Percentiles rank a stretch among this genome's conserved stretches.
Conservation (phyloP, 2,329 filamentous ascomycete species). For the Clarireedia monteithiana region DNA sequence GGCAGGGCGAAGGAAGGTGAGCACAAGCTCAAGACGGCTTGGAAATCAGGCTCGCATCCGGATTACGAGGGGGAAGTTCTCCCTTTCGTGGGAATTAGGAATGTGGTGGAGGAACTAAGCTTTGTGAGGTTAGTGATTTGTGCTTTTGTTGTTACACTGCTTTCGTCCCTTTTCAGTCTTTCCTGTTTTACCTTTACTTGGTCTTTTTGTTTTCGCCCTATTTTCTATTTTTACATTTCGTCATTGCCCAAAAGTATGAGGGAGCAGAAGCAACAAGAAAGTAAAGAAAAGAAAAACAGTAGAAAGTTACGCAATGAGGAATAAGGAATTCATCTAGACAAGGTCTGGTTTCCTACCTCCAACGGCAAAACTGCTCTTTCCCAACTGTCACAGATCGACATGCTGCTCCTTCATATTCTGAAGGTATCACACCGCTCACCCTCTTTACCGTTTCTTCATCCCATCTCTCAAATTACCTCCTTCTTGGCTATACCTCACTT, state of each 20-base stretch:
- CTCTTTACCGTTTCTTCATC: background rate
- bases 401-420: background rate
- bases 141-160: conserved; percentile 5
- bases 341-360: background rate
- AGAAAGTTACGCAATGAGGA: background rate
- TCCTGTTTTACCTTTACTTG: background rate
- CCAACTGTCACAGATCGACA: too few species aligned
- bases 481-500: background rate
- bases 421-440: background rate
- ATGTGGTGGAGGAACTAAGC: conserved; percentile 60
- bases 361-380: background rate
- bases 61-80: conserved; percentile 53
- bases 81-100: conserved; percentile 47
- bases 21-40: conserved; percentile 53
- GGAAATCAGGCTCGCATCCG: conserved; percentile 51
- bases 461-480: background rate
- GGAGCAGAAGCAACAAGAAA: too few species aligned
- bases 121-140: conserved; percentile 57
- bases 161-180: background rate
- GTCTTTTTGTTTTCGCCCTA: background rate
- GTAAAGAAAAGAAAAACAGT: too few species aligned
- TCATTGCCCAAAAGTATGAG: too few species aligned
- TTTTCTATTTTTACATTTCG: too few species aligned
- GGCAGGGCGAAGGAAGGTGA: conserved; percentile 46
- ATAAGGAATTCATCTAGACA: background rate